Percentiles rank a stretch among this genome's conserved stretches.
These are phyloP conservation scores for Lipomyces spencermartinsiae DNA, from an alignment of 805 yeast genomes.

Conservation along the genomic window DNA sequence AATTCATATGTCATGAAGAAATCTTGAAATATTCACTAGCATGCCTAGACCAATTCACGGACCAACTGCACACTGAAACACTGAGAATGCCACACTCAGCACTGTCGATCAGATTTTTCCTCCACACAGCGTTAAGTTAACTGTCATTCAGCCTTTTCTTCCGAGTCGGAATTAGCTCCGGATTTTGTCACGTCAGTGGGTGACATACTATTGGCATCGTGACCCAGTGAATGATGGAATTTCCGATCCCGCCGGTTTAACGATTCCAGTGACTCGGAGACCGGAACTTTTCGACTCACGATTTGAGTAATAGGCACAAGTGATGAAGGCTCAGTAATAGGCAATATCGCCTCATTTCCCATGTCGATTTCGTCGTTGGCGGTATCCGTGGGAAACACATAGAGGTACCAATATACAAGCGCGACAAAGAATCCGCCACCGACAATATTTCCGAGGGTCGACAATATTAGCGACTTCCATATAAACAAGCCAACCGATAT, in stretches of 20 bases:
- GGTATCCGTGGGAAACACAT: constrained; percentile 48
- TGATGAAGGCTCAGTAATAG: constrained; percentile 11
- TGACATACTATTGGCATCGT: background rate
- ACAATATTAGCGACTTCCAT: constrained; percentile 77
- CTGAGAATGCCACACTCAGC: background rate
- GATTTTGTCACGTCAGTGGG: constrained; percentile 2
- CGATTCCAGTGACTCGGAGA: constrained; percentile 15
- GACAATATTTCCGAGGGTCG: constrained; percentile 72
- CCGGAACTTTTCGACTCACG: constrained; percentile 3
- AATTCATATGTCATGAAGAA: background rate
- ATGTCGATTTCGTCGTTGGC: constrained; percentile 45
- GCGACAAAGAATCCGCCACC: constrained; percentile 78
- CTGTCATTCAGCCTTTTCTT: background rate
- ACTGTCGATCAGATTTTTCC: no score
- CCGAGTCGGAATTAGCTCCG: constrained; percentile 1
- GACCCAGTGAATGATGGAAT: background rate
- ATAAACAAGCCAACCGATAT: constrained; percentile 67
- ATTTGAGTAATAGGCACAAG: background rate
- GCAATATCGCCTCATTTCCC: constrained; percentile 23
- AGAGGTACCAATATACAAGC: constrained; percentile 73
- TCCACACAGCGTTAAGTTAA: background rate
- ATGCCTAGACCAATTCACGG: background rate
- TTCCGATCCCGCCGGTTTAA: constrained; percentile 15
- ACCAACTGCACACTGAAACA: background rate
- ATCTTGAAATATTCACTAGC: no score